Evolutionary conservation across 1,139 yeast genomes (phyloP), one percentile per base, ranked within the genome.

Genomic region (Yamadazyma taylorii): DNA sequence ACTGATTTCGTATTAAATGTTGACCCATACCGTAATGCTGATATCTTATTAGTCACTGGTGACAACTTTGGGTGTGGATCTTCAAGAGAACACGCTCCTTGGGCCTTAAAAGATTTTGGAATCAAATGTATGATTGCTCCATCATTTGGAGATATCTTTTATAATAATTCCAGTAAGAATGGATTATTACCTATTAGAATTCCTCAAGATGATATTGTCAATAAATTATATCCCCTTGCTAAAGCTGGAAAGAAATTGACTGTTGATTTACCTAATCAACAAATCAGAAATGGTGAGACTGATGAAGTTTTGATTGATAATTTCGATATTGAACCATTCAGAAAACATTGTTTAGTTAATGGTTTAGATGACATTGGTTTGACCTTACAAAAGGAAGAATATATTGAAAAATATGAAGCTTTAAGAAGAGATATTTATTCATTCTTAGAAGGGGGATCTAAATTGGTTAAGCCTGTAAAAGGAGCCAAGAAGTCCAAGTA

Each of bases 21-120:
- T 37, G 85, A 76, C 39, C 96, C 96, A 37, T 90, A 81, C 73
- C 78, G 82, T 52, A 58, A 75, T 30, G 83, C 97, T 17, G 82
- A 85, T 63, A 82, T 90, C 50, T 73, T 92, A 50, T 85, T 90
- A 50, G 96, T 90, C 45, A 82, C 95, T 35, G 98, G 98, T 61
- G 95, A 87, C 61, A 92, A 92, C 71, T 92, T 92, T 60, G 98
- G 98, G 48, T 92, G 98, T 72, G 98, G 98, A 54, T 90, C 97
- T 30, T 89, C 97, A 5, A 87, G 98, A 75, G 98, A 92, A 64
- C 98, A 92, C 56, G 98, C 98, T 17, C 97, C 98, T 41, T 92
- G 98, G 98, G 98, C 98, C 3, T 76, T 92, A 50, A 90, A 88
- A 56, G 98, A 92, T 66, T 92, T 92, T 56, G 98, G 98, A 61